Evolutionary conservation across 148 eudicot species (phyloP).

Genomic region (Cornus kousa): DNA sequence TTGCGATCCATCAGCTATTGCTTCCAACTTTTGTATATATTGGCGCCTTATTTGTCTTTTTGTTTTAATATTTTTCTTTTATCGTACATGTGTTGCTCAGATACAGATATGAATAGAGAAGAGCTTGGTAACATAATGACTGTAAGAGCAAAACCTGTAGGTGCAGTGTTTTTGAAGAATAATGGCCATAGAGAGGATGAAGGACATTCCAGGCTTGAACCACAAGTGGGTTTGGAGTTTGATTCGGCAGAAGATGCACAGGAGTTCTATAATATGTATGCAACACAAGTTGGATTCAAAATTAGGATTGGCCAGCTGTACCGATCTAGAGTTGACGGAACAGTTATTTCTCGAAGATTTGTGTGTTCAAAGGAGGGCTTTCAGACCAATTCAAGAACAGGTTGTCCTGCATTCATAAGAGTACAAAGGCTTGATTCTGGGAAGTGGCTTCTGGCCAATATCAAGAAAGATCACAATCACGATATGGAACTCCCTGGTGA

Average conservation of each 20-base stretch:
- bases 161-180: constrained; percentile 21
- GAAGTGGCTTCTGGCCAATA: constrained; percentile 57
- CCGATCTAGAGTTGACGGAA: constrained; percentile 51
- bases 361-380: constrained; percentile 63
- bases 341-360: constrained; percentile 54
- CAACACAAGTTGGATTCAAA: constrained; percentile 46
- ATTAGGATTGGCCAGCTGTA: constrained; percentile 59
- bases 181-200: constrained; percentile 34
- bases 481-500: constrained; percentile 49
- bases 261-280: constrained; percentile 49
- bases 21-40: neutral
- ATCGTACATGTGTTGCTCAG: constrained; percentile 14
- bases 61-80: neutral
- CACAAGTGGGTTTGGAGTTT: constrained; percentile 54
- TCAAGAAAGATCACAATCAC: constrained; percentile 53
- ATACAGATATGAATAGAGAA: constrained; percentile 48
- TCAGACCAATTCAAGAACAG: constrained; percentile 51
- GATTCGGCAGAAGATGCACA: constrained; percentile 61
- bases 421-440: constrained; percentile 55
- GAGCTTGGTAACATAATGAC: constrained; percentile 47
- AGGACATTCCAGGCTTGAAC: constrained; percentile 42
- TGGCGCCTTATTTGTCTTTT: neutral
- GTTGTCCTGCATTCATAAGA: constrained; percentile 60
- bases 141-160: constrained; percentile 39
- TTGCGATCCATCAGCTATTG: neutral